Evolutionary conservation across 176 grass and related monocot genomes (phyloP).

Genomic region (Phyllostachys edulis): DNA sequence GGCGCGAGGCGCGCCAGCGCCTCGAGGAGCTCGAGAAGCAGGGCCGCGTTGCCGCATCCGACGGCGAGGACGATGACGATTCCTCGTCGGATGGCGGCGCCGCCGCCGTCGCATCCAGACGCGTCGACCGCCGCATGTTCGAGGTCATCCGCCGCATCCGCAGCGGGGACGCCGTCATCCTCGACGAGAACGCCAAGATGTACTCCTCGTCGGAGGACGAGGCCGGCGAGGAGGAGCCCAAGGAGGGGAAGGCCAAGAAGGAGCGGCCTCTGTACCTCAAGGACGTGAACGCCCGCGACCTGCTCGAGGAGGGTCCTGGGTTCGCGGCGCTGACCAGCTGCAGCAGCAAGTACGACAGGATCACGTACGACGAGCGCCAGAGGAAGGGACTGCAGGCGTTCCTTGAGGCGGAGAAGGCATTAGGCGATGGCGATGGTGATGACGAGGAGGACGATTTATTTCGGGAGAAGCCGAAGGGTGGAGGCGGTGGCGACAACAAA

Average conservation of each 20-base stretch:
- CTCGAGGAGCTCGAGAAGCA: conserved; percentile 65
- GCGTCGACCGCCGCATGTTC: conserved; percentile 53
- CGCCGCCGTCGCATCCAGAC: conserved; percentile 32
- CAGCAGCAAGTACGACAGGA: conserved; percentile 55
- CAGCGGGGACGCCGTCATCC: conserved; percentile 55
- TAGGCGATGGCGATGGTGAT: conserved; percentile 15
- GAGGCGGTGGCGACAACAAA: conserved; percentile 9
- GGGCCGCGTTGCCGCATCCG: conserved; percentile 26
- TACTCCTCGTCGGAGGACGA: conserved; percentile 61
- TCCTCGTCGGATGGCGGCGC: conserved; percentile 23
- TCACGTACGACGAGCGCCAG: conserved; percentile 72
- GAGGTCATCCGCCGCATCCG: conserved; percentile 68
- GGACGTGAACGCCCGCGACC: conserved; percentile 73
- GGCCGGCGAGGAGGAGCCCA: conserved; percentile 27
- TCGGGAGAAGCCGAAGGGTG: conserved; percentile 42
- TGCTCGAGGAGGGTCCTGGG: conserved; percentile 79
- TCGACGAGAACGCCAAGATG: conserved; percentile 54
- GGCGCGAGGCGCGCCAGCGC: conserved; percentile 61
- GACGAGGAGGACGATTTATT: conserved; percentile 56
- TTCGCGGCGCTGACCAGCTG: conserved; percentile 46
- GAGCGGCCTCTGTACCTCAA: conserved; percentile 84
- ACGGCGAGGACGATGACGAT: conserved; percentile 11
- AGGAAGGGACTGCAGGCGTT: conserved; percentile 69
- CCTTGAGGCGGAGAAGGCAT: conserved; percentile 59
- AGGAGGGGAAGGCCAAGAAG: conserved; percentile 51